Evolutionary conservation across 305 asterid species (phyloP), one percentile per base, ranked within the genome.

Genomic region (Fraxinus latifolia): DNA sequence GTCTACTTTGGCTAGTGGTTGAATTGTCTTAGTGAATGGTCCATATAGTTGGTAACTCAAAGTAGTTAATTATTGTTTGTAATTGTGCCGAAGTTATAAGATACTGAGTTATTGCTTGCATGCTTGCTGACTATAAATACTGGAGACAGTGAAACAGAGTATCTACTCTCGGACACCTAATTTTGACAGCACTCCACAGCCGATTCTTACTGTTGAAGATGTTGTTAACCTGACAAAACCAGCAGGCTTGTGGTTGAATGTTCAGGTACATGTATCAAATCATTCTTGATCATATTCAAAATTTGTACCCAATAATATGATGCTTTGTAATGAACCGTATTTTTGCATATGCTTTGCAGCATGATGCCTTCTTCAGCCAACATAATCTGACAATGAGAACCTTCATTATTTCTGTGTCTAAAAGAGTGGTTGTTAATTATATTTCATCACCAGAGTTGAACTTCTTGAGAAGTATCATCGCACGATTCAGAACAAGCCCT

Each of bases 381-480:
- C 91, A 85, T 73, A 89, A 90, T 76, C 88, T 86, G 84, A 89
- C 87, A 67, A 88, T 88, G 90, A 83, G 89, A 84, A 81, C 67
- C 84, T 89, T 82, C 85, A 81, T 91, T 58, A 60, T 88, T 68
- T 79, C 89, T 62, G 80, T 80, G 50, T 82, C 92, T 29, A 82
- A 78, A 86, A 82, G 86, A 7, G 73, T 86, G 75, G 62, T 86
- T 36, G 37, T 85, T 21, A 84, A 84, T 70, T 88, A 90, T 67
- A 84, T 91, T 84, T 91, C 94, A 62, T 91, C 94, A 0, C 96
- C 96, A 27, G 93, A 91, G 85, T 90, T 89, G 84, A 86, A 81
- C 76, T 90, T 91, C 90, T 88, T 91, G 21, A 86, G 7, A 76
- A 85, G 85, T 79, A 88, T 91, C 1, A 84, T 55, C 11, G 17